Conservation (phyloP, 139 green algal genomes). For the Diplosphaera chodatii region DNA sequence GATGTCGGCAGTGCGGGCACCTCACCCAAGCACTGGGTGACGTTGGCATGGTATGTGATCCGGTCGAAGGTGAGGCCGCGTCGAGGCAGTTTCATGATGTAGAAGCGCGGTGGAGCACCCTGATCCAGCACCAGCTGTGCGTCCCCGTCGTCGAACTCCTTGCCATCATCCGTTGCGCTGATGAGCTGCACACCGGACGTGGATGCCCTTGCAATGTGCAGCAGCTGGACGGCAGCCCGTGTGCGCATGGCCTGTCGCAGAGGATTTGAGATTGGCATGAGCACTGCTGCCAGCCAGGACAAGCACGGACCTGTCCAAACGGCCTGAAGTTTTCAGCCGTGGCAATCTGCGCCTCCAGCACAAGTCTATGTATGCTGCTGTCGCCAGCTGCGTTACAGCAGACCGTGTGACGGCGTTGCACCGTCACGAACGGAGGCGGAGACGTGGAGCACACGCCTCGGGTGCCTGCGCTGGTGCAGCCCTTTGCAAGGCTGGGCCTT, state of each 20-base stretch:
- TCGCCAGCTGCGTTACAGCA: no score
- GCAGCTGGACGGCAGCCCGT: no score
- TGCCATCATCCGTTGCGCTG: slow-evolving; percentile 50
- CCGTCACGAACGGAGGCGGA: no score
- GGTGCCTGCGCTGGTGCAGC: no score
- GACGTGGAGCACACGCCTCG: no score
- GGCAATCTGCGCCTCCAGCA: slow-evolving; percentile 35
- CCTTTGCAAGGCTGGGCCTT: no score
- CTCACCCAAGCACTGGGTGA: slow-evolving; percentile 67
- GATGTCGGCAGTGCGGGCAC: no score
- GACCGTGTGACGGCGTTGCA: no score
- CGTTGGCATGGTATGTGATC: slow-evolving; percentile 86
- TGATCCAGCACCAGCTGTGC: slow-evolving; percentile 56
- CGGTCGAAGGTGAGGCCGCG: slow-evolving; percentile 59
- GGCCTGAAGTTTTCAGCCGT: slow-evolving; percentile 48
- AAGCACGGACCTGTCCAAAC: slow-evolving; percentile 56
- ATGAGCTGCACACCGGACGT: slow-evolving; percentile 37
- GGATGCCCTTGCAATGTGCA: no score
- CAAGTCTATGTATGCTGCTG: not conserved
- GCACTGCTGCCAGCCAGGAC: no score
- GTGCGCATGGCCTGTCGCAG: no score
- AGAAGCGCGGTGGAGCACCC: slow-evolving; percentile 60
- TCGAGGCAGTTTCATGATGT: slow-evolving; percentile 86
- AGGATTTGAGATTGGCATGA: no score
- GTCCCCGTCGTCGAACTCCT: slow-evolving; percentile 58